Evolutionary conservation across 495 filamentous ascomycete genomes (phyloP).

Genomic region (Penicillium samsonianum): DNA sequence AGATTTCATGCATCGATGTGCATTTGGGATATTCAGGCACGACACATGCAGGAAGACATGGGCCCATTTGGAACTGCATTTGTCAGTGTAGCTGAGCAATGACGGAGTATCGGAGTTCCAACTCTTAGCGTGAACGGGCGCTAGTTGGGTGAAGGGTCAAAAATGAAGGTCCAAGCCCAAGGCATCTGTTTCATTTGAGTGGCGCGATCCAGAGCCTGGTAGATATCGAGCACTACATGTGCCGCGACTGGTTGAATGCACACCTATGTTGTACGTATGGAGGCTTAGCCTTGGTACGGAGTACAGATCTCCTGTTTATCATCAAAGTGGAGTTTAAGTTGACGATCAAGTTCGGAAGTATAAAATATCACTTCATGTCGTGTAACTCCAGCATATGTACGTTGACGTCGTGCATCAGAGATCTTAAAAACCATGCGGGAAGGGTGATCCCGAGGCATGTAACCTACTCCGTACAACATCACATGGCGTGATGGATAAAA

Average conservation of each 20-base stretch:
- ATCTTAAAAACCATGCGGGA: conserved; percentile 18
- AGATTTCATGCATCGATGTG: not conserved
- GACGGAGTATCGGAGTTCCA: not conserved
- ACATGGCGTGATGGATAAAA: conserved; percentile 26
- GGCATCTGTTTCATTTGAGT: not conserved
- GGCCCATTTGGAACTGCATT: not conserved
- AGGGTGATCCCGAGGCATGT: conserved; percentile 28
- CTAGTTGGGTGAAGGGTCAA: not conserved
- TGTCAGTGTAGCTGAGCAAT: not conserved
- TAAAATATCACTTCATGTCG: not conserved
- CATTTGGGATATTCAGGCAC: not conserved
- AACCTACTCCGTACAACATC: not conserved
- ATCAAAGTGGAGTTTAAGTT: not conserved
- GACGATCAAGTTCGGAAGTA: not conserved
- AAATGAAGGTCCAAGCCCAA: not conserved
- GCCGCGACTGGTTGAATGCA: not conserved
- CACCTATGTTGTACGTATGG: no score
- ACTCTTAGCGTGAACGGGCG: not conserved
- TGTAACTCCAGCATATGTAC: not conserved
- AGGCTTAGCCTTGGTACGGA: not conserved
- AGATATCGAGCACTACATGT: not conserved
- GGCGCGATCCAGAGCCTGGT: not conserved
- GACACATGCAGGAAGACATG: not conserved
- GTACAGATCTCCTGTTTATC: not conserved
- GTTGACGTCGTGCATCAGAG: conserved; percentile 17